phyloP scores from a whole-genome alignment of 75 land plant genomes.

The Adiantum capillusveneris region DNA sequence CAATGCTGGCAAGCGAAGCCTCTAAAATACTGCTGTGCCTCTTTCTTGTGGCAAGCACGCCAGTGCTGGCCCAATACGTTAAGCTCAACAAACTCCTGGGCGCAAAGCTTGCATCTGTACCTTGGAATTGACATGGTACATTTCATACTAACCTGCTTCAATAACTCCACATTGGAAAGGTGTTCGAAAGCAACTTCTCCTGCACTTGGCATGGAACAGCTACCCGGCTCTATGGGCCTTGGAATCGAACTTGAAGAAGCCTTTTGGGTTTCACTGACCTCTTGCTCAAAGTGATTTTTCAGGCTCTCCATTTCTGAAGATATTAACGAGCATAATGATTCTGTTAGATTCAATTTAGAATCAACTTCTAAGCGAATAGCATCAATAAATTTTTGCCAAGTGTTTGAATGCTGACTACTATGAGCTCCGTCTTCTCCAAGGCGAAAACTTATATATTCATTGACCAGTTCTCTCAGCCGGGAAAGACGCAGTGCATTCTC shows the following conservation, averaged over 20 bases:
- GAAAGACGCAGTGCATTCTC: not conserved
- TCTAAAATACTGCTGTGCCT: slow-evolving; percentile 80
- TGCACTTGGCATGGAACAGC: not conserved
- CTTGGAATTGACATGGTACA: not conserved
- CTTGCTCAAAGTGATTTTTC: slow-evolving; percentile 33
- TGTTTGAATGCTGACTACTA: slow-evolving; percentile 16
- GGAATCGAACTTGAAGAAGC: not conserved
- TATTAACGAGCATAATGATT: slow-evolving; percentile 52
- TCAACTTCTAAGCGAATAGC: slow-evolving; percentile 57
- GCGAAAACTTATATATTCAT: slow-evolving; percentile 52
- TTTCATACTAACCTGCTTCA: not conserved
- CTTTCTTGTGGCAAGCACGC: slow-evolving; percentile 59
- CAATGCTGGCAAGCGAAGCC: slow-evolving; percentile 82
- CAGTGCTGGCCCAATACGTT: slow-evolving; percentile 60
- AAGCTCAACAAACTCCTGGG: slow-evolving; percentile 52
- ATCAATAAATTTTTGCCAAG: slow-evolving; percentile 45
- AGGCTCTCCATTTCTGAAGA: slow-evolving; percentile 60
- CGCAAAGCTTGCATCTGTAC: slow-evolving; percentile 60
- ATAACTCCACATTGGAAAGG: slow-evolving; percentile 1
- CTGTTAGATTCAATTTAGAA: slow-evolving; percentile 43
- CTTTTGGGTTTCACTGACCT: slow-evolving; percentile 9
- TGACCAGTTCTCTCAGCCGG: slow-evolving; percentile 36
- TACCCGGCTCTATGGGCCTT: not conserved
- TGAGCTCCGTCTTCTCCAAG: slow-evolving; percentile 31
- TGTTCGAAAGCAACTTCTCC: not conserved